Evolutionary conservation across 176 grass and related monocot genomes (phyloP).

Genomic region (Lolium multiflorum): DNA sequence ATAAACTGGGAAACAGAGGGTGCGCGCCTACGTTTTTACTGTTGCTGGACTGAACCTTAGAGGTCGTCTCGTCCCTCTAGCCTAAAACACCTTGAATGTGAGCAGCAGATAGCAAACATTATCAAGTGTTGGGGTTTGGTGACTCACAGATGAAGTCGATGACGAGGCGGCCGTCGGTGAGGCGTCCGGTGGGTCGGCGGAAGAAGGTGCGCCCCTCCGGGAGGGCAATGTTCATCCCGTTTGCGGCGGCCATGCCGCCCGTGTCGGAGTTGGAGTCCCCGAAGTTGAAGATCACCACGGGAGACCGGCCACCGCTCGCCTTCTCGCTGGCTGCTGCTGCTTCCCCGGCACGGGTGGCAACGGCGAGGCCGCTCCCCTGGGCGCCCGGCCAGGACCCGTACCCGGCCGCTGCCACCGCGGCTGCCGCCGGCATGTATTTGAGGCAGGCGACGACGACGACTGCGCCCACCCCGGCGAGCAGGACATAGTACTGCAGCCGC

Average conservation of each 20-base stretch:
- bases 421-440: conserved; percentile 42
- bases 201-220: conserved; percentile 71
- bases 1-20: not conserved
- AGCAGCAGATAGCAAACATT: not conserved
- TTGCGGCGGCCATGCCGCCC: conserved; percentile 63
- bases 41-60: not conserved
- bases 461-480: conserved; percentile 34
- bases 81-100: not conserved
- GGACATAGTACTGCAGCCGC: conserved; percentile 52
- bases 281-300: conserved; percentile 82
- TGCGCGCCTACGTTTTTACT: not conserved
- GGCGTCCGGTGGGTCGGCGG: conserved; percentile 56
- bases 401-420: conserved; percentile 22
- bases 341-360: not conserved
- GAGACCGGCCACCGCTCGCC: not conserved
- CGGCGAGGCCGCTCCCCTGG: not conserved
- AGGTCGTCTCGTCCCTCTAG: not conserved
- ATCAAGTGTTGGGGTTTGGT: not conserved
- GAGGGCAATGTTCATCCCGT: conserved; percentile 53
- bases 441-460: conserved; percentile 38
- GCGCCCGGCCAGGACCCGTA: conserved; percentile 16
- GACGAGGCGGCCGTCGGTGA: conserved; percentile 87
- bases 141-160: conserved; percentile 92
- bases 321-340: not conserved
- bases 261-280: conserved; percentile 98